Evolutionary conservation across 495 filamentous ascomycete genomes (phyloP).

Genomic region (Physcia stellaris): DNA sequence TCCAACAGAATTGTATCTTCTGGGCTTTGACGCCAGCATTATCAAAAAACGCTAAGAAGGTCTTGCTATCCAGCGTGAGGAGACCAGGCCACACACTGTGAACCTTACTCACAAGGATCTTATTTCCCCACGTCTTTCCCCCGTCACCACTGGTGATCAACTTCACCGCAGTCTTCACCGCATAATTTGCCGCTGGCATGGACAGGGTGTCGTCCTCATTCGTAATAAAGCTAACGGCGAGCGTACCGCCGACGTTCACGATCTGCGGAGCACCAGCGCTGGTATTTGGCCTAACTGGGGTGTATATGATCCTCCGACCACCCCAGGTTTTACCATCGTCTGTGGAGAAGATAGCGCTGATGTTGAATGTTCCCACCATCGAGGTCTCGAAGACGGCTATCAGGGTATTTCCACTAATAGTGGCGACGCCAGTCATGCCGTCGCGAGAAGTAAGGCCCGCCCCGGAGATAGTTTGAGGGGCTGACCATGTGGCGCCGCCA

Average conservation of each 20-base stretch:
- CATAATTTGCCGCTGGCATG: conserved; percentile 1
- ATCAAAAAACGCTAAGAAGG: conserved; percentile 26
- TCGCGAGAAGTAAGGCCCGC: conserved; percentile 23
- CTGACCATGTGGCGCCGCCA: conserved; percentile 30
- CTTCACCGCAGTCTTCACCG: conserved; percentile 14
- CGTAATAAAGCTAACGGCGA: conserved; percentile 38
- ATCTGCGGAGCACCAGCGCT: conserved; percentile 40
- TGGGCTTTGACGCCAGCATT: conserved; percentile 21
- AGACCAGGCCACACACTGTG: conserved; percentile 30
- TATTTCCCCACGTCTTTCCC: conserved; percentile 25
- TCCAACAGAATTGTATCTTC: conserved; percentile 7
- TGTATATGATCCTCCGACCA: conserved; percentile 24
- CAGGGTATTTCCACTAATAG: conserved; percentile 20
- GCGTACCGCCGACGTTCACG: conserved; percentile 28
- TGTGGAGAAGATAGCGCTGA: conserved; percentile 28
- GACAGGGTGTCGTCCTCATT: conserved; percentile 27
- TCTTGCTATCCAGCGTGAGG: conserved; percentile 18
- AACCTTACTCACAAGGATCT: conserved; percentile 22
- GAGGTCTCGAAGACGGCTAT: conserved; percentile 36
- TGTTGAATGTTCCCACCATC: conserved; percentile 22
- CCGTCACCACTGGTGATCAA: conserved; percentile 27
- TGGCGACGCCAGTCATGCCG: conserved; percentile 36
- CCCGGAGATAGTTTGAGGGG: conserved; percentile 25
- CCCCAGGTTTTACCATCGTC: conserved; percentile 34
- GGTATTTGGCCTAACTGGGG: conserved; percentile 15